phyloP scores from a whole-genome alignment of 2,329 filamentous ascomycete genomes.

The Cercospora sp. region DNA sequence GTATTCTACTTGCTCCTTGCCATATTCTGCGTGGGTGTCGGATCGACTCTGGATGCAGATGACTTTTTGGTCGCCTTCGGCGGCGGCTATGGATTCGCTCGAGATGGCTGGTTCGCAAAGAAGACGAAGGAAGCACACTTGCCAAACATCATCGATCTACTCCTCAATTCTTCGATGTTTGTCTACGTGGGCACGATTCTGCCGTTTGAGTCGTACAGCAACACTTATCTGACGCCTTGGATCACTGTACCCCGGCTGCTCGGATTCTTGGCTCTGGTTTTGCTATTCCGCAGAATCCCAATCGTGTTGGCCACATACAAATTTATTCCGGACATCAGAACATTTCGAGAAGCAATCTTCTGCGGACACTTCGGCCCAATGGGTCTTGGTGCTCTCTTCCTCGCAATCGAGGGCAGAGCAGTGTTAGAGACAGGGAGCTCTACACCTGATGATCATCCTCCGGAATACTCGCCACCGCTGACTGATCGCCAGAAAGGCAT shows the following conservation, averaged over 20 bases:
- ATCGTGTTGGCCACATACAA: slow-evolving; percentile 51
- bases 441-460: slow-evolving; percentile 48
- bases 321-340: slow-evolving; percentile 51
- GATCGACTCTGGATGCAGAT: slow-evolving; percentile 53
- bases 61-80: slow-evolving; percentile 59
- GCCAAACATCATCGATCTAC: slow-evolving; percentile 54
- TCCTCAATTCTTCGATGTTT: slow-evolving; percentile 58
- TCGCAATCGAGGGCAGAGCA: slow-evolving; percentile 57
- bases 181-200: slow-evolving; percentile 58
- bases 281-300: slow-evolving; percentile 55
- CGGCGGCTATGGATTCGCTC: slow-evolving; percentile 56
- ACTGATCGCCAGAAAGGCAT: slow-evolving; percentile 43
- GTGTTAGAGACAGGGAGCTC: slow-evolving; percentile 53
- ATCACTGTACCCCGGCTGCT: slow-evolving; percentile 46
- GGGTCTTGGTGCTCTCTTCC: slow-evolving; percentile 58
- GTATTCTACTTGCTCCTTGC: slow-evolving; percentile 59
- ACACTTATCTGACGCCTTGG: slow-evolving; percentile 41
- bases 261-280: slow-evolving; percentile 50
- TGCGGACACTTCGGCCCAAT: slow-evolving; percentile 60
- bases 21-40: slow-evolving; percentile 54
- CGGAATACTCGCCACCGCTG: slow-evolving; percentile 38
- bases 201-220: slow-evolving; percentile 51
- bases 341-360: slow-evolving; percentile 55
- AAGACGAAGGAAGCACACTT: slow-evolving; percentile 50
- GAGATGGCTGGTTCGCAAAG: slow-evolving; percentile 55